Percentiles rank a stretch among this genome's conserved stretches.
These are phyloP conservation scores for Bryum argenteum DNA, from an alignment of 225 moss, liverwort and hornwort species.

Conservation along the genomic window DNA sequence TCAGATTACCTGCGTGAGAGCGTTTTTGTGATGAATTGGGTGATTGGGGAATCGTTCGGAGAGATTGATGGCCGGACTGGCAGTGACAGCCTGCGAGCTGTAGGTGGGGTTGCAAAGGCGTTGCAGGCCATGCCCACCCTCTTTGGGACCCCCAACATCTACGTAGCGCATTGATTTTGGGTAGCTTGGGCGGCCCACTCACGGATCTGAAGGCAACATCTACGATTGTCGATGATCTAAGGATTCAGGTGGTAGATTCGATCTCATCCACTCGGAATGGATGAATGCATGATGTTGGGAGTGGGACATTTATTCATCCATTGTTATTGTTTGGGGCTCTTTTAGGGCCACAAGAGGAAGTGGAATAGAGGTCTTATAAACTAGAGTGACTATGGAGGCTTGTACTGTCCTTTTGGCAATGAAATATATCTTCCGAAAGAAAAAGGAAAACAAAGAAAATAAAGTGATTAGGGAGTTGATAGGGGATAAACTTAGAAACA, in stretches of 20 bases:
- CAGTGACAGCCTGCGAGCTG: not conserved
- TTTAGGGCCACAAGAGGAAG: no score
- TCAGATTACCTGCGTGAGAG: conserved; percentile 10
- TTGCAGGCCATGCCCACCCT: conserved; percentile 23
- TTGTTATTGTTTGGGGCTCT: not conserved
- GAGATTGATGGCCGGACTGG: not conserved
- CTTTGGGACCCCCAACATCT: not conserved
- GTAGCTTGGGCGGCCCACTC: not conserved
- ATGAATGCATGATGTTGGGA: not conserved
- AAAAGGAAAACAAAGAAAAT: no score
- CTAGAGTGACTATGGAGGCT: no score
- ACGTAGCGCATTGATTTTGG: accelerated
- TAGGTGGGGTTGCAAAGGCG: conserved; percentile 43
- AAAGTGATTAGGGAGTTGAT: no score
- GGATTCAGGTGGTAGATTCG: not conserved
- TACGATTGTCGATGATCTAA: accelerated
- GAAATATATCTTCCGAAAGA: no score
- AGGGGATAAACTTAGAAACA: no score
- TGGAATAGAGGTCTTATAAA: no score
- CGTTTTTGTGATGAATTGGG: not conserved
- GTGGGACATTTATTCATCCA: conserved; percentile 14
- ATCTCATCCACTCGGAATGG: not conserved
- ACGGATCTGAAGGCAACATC: not conserved
- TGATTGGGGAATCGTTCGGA: conserved; percentile 12
- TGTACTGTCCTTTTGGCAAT: no score